Base-by-base conservation (phyloP, 495 filamentous ascomycete species). In the Aspergillus campestris region DNA sequence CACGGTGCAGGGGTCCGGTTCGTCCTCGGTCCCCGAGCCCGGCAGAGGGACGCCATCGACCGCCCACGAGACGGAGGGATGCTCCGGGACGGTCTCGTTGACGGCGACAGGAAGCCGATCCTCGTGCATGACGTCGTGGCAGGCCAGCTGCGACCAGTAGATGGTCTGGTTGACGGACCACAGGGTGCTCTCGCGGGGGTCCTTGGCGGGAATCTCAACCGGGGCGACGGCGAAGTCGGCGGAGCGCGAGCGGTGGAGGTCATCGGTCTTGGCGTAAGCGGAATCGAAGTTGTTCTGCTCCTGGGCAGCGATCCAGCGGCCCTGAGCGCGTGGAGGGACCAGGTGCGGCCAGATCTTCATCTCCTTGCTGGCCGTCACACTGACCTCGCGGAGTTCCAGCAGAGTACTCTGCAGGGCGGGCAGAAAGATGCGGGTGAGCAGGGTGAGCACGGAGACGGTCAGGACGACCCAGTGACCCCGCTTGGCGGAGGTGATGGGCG, bases 141-240 rank as follows among this genome's bases (percentile, higher is more conserved):
- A 70, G 1, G 42, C 34, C 10, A 62, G 37, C 10, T 68, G 36
- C 3, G 65, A 49, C 66, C 66, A 70, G 52, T 68, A 70, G 11
- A 70, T 30, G 10, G 60, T 65, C 41, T 67, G 61, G 39, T 70
- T 63, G 12, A 70, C 32, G 3, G 53, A 51, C 66, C 66, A 70
- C 14, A 64, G 49, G 3, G 60, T 63, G 35, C 50, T 51, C 27
- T 56, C 56, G 6, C 55, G 40, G 2, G 47, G 45, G 12, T 49
- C 45, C 18, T 47, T 48, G 12, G 38, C 42, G 8, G 62, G 57
- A 12, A 70, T 65, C 40, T 70, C 62, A 12, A 70, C 61, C 3
- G 66, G 66, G 0, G 59, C 61, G 8, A 70, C 47, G 15, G 66
- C 66, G 37, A 57, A 70, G 31, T 59, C 28, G 7, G 52, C 30